These are phyloP conservation scores for Wickerhamiella galacta DNA, from an alignment of 805 yeast genomes.

Conservation along the genomic window DNA sequence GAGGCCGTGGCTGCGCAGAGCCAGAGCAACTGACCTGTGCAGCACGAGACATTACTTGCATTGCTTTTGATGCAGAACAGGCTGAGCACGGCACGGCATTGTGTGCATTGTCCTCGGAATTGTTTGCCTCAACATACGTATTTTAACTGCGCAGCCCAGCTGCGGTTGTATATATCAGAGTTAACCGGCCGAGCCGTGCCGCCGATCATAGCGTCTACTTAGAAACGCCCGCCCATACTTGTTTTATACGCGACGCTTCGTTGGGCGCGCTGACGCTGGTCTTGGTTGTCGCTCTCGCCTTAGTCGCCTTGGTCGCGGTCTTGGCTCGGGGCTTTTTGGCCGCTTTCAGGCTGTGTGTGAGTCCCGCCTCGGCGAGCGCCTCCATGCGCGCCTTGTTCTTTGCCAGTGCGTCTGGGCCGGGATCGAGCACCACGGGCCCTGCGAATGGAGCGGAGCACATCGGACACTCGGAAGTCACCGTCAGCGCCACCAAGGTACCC, in stretches of 20 bases:
- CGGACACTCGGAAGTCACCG: constrained; percentile 13
- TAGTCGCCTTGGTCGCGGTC: background rate
- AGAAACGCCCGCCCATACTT: too few species aligned
- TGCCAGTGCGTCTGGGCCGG: constrained; percentile 20
- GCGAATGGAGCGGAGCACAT: constrained; percentile 23
- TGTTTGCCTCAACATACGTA: too few species aligned
- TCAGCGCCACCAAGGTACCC: constrained; percentile 12
- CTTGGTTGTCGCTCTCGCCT: background rate
- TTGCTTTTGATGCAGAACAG: too few species aligned
- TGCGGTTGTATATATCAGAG: too few species aligned
- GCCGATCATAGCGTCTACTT: too few species aligned
- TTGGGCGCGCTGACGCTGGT: too few species aligned
- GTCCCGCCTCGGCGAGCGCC: constrained; percentile 14
- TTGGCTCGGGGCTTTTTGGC: constrained; percentile 12
- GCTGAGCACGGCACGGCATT: too few species aligned
- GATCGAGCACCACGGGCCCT: constrained; percentile 23
- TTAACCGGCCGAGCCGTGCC: too few species aligned
- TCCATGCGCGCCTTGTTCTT: constrained; percentile 16
- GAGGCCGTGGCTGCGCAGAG: background rate
- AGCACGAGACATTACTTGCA: background rate
- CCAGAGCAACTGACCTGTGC: too few species aligned
- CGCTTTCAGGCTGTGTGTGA: constrained; percentile 26
- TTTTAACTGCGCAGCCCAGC: too few species aligned
- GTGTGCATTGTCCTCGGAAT: too few species aligned
- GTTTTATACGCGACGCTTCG: too few species aligned